phyloP scores from a whole-genome alignment of 352 stramenopile genomes.

The Peronospora belbahrii region DNA sequence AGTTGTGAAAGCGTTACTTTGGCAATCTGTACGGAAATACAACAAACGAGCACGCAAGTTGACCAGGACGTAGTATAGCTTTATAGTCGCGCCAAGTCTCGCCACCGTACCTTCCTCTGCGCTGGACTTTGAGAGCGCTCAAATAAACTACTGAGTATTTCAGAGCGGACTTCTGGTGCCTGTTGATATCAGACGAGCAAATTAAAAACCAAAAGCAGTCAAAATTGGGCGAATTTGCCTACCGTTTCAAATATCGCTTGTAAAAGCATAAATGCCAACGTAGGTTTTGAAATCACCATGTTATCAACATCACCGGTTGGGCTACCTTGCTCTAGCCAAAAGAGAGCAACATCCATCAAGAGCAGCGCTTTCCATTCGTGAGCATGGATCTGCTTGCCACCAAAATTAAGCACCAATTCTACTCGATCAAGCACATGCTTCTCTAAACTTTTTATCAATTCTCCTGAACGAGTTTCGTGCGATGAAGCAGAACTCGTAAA shows the following conservation, averaged over 20 bases:
- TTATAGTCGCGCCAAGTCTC: background rate
- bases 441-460: conserved; percentile 11
- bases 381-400: conserved; percentile 57
- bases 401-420: conserved; percentile 44
- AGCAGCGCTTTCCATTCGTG: conserved; percentile 71
- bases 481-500: conserved; percentile 4
- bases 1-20: conserved; percentile 29
- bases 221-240: background rate
- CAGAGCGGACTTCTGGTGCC: conserved; percentile 42
- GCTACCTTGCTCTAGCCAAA: conserved; percentile 38
- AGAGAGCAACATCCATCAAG: conserved; percentile 63
- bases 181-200: conserved; percentile 11
- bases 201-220: background rate
- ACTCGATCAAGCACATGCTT: conserved; percentile 31
- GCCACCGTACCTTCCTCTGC: conserved; percentile 21
- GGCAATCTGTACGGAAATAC: conserved; percentile 13
- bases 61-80: background rate
- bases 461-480: background rate
- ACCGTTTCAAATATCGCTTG: conserved; percentile 38
- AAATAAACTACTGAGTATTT: conserved; percentile 38
- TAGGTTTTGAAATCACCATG: conserved; percentile 8
- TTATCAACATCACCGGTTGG: background rate
- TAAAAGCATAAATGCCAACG: conserved; percentile 19
- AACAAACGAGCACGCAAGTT: background rate
- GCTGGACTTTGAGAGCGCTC: conserved; percentile 23